A percentile compares a stretch with the other conserved stretches of the same genome.
Evolutionary conservation across 352 stramenopile species (phyloP).

Genomic region (Phytophthora palmivora): DNA sequence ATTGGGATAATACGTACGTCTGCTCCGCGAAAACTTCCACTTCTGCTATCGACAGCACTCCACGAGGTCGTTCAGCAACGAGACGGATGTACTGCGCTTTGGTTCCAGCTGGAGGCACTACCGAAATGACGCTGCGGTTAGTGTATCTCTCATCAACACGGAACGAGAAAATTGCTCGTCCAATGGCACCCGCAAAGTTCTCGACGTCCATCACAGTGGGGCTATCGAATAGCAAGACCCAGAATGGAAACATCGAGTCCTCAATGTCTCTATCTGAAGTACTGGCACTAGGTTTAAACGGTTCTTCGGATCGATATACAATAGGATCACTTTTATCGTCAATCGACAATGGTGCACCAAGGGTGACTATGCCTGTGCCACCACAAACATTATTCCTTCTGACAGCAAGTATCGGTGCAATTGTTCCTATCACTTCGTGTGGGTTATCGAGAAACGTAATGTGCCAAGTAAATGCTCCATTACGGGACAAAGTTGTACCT

Average conservation of each 20-base stretch:
- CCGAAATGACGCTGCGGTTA: constrained; percentile 43
- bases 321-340: constrained; percentile 58
- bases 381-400: constrained; percentile 50
- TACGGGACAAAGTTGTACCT: constrained; percentile 30
- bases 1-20: constrained; percentile 64
- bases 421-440: constrained; percentile 2
- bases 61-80: constrained; percentile 46
- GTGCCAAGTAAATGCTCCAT: constrained; percentile 68
- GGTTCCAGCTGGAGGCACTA: constrained; percentile 53
- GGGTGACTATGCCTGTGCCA: constrained; percentile 39
- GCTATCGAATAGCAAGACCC: constrained; percentile 79
- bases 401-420: constrained; percentile 31
- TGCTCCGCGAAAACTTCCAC: constrained; percentile 75
- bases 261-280: constrained; percentile 23
- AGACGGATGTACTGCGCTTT: constrained; percentile 73
- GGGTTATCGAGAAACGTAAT: constrained; percentile 71
- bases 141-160: constrained; percentile 36
- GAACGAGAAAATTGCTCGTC: constrained; percentile 54
- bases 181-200: constrained; percentile 57
- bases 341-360: constrained; percentile 41
- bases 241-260: constrained; percentile 78
- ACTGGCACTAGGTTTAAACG: constrained; percentile 18
- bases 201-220: constrained; percentile 63
- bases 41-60: constrained; percentile 69
- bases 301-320: constrained; percentile 41